These are phyloP conservation scores for Penicillium italicum DNA, from an alignment of 2,329 filamentous ascomycete species.

Conservation along the genomic window DNA sequence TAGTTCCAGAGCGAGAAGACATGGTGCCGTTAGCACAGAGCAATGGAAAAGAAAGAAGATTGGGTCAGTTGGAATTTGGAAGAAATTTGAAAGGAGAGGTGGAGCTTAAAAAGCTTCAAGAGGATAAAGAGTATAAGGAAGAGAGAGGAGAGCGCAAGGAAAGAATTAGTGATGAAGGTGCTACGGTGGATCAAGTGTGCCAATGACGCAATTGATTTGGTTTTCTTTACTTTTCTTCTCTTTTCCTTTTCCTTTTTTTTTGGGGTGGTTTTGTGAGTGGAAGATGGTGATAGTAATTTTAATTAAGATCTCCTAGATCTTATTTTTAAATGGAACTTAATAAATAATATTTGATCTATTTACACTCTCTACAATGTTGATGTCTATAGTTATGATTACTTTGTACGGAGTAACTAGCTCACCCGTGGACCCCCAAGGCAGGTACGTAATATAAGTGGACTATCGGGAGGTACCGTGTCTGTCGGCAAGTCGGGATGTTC, in stretches of 20 bases:
- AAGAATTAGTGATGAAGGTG: constrained; percentile 7
- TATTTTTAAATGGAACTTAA: no score
- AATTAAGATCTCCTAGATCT: no score
- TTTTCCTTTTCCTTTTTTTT: neutral
- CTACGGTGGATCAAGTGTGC: constrained; percentile 10
- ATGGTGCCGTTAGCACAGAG: constrained; percentile 48
- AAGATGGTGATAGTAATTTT: neutral
- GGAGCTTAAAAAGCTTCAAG: constrained; percentile 7
- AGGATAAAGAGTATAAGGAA: constrained; percentile 1
- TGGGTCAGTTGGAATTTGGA: neutral
- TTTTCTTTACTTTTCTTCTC: neutral
- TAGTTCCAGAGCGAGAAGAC: constrained; percentile 93
- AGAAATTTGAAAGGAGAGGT: neutral
- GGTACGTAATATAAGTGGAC: constrained; percentile 6
- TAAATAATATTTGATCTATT: neutral
- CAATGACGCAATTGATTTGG: constrained; percentile 10
- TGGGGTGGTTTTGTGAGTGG: neutral
- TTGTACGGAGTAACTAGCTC: no score
- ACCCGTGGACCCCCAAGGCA: neutral
- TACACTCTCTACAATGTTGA: neutral
- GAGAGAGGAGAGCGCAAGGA: neutral
- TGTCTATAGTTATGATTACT: no score
- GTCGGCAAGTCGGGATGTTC: constrained; percentile 20
- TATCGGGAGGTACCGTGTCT: constrained; percentile 24
- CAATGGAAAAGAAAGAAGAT: neutral